phyloP scores from a whole-genome alignment of 164 flowering plant species.

The Nymphaea colorata region DNA sequence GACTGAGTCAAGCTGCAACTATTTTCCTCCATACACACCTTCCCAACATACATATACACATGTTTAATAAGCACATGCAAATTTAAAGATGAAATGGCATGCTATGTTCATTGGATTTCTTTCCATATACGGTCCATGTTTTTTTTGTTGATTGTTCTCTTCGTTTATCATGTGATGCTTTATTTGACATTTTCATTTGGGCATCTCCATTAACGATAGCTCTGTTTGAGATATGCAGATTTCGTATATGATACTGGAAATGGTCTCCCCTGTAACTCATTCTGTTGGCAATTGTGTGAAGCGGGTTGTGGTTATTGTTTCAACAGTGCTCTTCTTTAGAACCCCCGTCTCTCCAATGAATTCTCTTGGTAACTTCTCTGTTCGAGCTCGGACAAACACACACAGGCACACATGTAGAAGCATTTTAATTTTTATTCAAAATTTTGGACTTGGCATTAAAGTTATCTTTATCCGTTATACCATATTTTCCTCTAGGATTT shows the following conservation, averaged over 20 bases:
- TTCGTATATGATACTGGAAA: constrained; percentile 82
- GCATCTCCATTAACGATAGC: too few species aligned
- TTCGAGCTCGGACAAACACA: neutral
- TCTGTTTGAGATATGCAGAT: constrained; percentile 37
- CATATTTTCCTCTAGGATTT: too few species aligned
- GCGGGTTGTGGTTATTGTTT: constrained; percentile 88
- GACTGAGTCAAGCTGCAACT: too few species aligned
- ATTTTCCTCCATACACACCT: too few species aligned
- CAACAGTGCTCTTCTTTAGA: constrained; percentile 79
- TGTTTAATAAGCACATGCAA: too few species aligned
- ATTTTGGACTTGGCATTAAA: too few species aligned
- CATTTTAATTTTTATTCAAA: neutral
- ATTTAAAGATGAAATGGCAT: too few species aligned
- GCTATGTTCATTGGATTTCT: too few species aligned
- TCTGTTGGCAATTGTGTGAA: constrained; percentile 95
- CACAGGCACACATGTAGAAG: neutral
- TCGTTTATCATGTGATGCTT: neutral
- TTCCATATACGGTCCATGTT: neutral
- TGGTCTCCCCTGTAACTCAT: constrained; percentile 94
- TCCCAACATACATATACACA: too few species aligned
- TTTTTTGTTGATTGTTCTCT: neutral
- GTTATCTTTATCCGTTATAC: too few species aligned
- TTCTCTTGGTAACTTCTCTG: constrained; percentile 44
- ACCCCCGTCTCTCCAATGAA: constrained; percentile 78
- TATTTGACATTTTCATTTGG: neutral